A percentile compares a stretch with the other conserved stretches of the same genome.
These are phyloP conservation scores for Trichoderma sp. DNA, from an alignment of 2,329 filamentous ascomycete genomes.

Conservation along the genomic window DNA sequence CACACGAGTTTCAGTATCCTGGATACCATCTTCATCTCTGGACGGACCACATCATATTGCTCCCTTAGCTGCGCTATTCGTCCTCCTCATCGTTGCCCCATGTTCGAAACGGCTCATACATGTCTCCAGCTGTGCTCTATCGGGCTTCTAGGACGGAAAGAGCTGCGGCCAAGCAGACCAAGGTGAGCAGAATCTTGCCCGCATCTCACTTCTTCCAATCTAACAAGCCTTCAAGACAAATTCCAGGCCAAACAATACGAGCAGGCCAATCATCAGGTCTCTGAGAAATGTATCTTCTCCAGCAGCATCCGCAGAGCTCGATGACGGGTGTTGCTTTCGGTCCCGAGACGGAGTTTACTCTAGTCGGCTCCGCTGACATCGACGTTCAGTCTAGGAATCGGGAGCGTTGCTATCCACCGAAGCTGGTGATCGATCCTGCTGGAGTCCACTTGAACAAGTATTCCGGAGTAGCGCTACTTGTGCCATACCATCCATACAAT, in stretches of 20 bases:
- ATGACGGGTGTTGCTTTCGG: neutral
- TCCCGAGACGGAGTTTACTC: slow-evolving; percentile 6
- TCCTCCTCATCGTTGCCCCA: neutral
- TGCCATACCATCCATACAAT: neutral
- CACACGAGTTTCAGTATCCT: neutral
- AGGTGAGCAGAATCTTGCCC: slow-evolving; percentile 1
- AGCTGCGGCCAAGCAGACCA: slow-evolving; percentile 9
- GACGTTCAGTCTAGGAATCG: neutral
- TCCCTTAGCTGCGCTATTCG: neutral
- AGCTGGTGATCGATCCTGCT: slow-evolving; percentile 23
- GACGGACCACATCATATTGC: neutral
- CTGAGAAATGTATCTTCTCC: neutral
- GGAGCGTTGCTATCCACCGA: slow-evolving; percentile 15
- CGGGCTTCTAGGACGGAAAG: neutral
- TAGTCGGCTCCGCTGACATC: neutral
- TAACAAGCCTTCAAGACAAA: slow-evolving; percentile 1
- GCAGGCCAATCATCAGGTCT: slow-evolving; percentile 13
- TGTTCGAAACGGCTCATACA: neutral
- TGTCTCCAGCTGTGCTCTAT: slow-evolving; percentile 7
- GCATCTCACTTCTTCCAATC: slow-evolving; percentile 2
- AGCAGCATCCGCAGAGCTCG: neutral
- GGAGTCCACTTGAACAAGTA: slow-evolving; percentile 6
- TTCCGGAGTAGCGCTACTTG: slow-evolving; percentile 16
- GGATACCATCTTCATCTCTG: neutral
- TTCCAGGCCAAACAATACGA: slow-evolving; percentile 5